These are phyloP conservation scores for Globisporangium ultimum DNA, from an alignment of 352 stramenopile species.

Conservation along the genomic window DNA sequence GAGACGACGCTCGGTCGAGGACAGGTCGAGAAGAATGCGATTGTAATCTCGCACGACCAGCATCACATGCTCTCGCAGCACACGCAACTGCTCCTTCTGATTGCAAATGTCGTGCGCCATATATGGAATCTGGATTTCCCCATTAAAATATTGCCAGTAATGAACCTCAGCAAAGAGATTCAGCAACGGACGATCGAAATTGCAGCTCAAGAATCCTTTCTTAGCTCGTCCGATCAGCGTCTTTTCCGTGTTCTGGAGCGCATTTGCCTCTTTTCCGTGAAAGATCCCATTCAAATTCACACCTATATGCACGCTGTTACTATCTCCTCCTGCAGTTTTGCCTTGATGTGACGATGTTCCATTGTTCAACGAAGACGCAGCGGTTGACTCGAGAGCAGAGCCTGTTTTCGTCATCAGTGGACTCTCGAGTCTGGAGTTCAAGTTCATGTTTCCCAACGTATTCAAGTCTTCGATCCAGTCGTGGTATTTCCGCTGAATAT, in stretches of 20 bases:
- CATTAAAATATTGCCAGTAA: slow-evolving; percentile 90
- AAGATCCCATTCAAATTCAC: slow-evolving; percentile 35
- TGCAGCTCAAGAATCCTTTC: slow-evolving; percentile 90
- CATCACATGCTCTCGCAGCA: slow-evolving; percentile 93
- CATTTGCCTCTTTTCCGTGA: slow-evolving; percentile 50
- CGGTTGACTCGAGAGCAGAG: slow-evolving; percentile 14
- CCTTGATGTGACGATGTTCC: slow-evolving; percentile 16
- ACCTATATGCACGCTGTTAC: background rate
- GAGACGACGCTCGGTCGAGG: slow-evolving; percentile 85
- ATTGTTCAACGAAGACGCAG: slow-evolving; percentile 16
- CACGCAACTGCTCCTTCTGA: slow-evolving; percentile 89
- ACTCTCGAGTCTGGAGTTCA: slow-evolving; percentile 80
- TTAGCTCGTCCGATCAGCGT: slow-evolving; percentile 76
- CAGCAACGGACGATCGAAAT: slow-evolving; percentile 92
- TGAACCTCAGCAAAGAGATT: slow-evolving; percentile 93
- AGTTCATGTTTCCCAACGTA: slow-evolving; percentile 63
- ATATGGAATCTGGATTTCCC: slow-evolving; percentile 94
- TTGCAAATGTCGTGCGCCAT: slow-evolving; percentile 95
- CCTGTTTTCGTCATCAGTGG: slow-evolving; percentile 84
- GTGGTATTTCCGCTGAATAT: slow-evolving; percentile 88
- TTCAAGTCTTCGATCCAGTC: slow-evolving; percentile 90
- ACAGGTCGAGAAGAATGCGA: slow-evolving; percentile 90
- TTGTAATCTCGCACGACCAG: slow-evolving; percentile 95
- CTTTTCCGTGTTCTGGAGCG: slow-evolving; percentile 75
- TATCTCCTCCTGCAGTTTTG: slow-evolving; percentile 1